These are phyloP conservation scores for Amoebophrya sp. DNA, from an alignment of 169 alveolate genomes.

Conservation along the genomic window DNA sequence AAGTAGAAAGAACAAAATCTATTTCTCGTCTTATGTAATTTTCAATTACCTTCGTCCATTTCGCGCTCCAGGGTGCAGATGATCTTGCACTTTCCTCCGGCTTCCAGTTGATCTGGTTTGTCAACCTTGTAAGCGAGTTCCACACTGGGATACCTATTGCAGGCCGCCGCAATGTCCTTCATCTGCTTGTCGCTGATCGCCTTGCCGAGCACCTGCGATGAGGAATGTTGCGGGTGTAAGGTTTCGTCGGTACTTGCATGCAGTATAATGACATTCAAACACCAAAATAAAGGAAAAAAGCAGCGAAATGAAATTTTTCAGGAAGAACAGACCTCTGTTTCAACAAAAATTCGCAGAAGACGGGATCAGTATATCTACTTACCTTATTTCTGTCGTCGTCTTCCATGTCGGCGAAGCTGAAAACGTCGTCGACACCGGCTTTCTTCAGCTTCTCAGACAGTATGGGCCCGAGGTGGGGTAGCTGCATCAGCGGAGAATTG, in stretches of 20 bases:
- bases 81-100: background rate
- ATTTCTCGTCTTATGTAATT: too few relatives aligned
- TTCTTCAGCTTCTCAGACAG: conserved; percentile 68
- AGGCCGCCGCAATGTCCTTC: conserved; percentile 68
- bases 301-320: too few relatives aligned
- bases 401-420: background rate
- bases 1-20: too few relatives aligned
- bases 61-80: background rate
- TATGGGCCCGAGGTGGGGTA: conserved; percentile 76
- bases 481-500: conserved; percentile 79
- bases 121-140: conserved; percentile 37
- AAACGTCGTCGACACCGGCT: background rate
- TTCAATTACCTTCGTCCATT: background rate
- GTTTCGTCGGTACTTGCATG: too few relatives aligned
- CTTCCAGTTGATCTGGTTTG: background rate
- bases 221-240: too few relatives aligned
- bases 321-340: too few relatives aligned
- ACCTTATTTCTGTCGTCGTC: background rate
- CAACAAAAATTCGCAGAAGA: too few relatives aligned
- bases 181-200: background rate
- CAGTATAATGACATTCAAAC: too few relatives aligned
- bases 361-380: too few relatives aligned
- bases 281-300: too few relatives aligned
- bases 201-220: too few relatives aligned
- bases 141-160: conserved; percentile 79